Evolutionary conservation across 768 basidiomycete genomes (phyloP).

Genomic region (Amanita jacksonii): DNA sequence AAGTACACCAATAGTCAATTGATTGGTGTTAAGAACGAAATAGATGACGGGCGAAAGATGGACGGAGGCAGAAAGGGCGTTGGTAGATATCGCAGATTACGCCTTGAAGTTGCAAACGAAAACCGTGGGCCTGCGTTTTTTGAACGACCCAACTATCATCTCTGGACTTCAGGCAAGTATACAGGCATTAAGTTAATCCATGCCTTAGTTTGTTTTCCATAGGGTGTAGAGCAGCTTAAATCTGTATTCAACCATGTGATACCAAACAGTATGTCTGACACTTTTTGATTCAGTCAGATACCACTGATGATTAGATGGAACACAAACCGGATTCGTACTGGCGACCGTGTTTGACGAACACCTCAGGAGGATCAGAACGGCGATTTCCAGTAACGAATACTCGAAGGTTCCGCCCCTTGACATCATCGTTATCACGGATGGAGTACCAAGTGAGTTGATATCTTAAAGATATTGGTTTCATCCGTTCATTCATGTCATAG

Average conservation of each 20-base stretch:
- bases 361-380: constrained; percentile 13
- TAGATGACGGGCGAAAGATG: constrained; percentile 11
- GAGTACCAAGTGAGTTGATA: constrained; percentile 17
- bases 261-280: too few relatives aligned
- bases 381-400: constrained; percentile 10
- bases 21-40: too few relatives aligned
- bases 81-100: constrained; percentile 21
- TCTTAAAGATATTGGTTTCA: neutral
- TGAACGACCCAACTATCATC: constrained; percentile 12
- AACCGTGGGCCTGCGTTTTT: constrained; percentile 19
- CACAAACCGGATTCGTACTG: constrained; percentile 22
- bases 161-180: neutral
- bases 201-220: too few relatives aligned
- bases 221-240: too few relatives aligned
- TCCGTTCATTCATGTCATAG: constrained; percentile 1
- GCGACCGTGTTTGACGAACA: constrained; percentile 11
- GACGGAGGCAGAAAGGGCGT: constrained; percentile 17
- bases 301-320: constrained; percentile 15
- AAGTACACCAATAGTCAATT: neutral
- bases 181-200: too few relatives aligned
- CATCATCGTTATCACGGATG: constrained; percentile 26
- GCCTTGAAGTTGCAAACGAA: constrained; percentile 18
- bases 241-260: too few relatives aligned
- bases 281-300: constrained; percentile 4
- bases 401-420: constrained; percentile 20